A percentile compares a stretch with the other conserved stretches of the same genome.
Evolutionary conservation across 2,329 filamentous ascomycete species (phyloP).

Genomic region (Cladosporium sp.): DNA sequence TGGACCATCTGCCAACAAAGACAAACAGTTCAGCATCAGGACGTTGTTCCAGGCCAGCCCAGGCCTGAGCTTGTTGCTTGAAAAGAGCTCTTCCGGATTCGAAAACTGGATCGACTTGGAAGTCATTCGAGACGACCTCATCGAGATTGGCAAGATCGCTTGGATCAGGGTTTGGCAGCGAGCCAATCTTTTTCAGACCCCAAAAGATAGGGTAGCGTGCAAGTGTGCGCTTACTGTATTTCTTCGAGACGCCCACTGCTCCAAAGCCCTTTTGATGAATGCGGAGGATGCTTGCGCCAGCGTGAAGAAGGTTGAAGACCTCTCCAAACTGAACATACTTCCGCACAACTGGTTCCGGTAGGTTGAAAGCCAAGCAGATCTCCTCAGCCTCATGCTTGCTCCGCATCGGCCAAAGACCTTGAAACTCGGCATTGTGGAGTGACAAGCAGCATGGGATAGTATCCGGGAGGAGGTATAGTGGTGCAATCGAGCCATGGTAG

Average conservation of each 20-base stretch:
- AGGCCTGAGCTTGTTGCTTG: constrained; percentile 65
- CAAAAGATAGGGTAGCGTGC: constrained; percentile 71
- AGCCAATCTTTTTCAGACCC: constrained; percentile 63
- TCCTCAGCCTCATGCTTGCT: constrained; percentile 62
- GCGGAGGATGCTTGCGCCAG: constrained; percentile 65
- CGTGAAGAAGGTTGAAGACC: constrained; percentile 68
- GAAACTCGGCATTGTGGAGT: constrained; percentile 70
- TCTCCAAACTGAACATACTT: constrained; percentile 69
- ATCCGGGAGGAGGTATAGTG: constrained; percentile 64
- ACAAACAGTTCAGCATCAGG: constrained; percentile 66
- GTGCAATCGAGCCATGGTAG: constrained; percentile 65
- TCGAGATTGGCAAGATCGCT: constrained; percentile 64
- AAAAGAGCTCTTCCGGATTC: constrained; percentile 57
- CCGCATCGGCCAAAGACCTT: constrained; percentile 69
- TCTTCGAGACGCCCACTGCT: constrained; percentile 67
- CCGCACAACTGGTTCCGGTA: constrained; percentile 59
- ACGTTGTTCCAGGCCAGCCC: constrained; percentile 64
- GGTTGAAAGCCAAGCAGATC: constrained; percentile 66
- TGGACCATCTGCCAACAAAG: constrained; percentile 69
- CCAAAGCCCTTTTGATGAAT: constrained; percentile 70
- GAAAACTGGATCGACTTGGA: constrained; percentile 56
- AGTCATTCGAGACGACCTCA: constrained; percentile 53
- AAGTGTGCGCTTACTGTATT: constrained; percentile 69
- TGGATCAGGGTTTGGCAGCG: constrained; percentile 66
- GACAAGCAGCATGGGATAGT: constrained; percentile 65